Evolutionary conservation across 306 rosid genomes (phyloP), one percentile per base, ranked within the genome.

Genomic region (Crotalaria pallida): DNA sequence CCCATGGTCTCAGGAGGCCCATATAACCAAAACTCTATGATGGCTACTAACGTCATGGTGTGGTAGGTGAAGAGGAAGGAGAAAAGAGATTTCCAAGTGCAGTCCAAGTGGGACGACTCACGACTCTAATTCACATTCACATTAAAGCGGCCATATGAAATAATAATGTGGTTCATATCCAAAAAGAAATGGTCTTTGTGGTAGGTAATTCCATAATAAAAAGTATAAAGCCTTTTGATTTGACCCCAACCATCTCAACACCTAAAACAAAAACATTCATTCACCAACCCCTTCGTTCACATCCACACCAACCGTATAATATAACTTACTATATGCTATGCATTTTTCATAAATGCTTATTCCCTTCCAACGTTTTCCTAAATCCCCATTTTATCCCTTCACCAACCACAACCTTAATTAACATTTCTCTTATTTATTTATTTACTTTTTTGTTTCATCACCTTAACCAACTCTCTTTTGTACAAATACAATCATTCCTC

Each of bases 361-460:
- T 16, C 12, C 41, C 69, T 27, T 22, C 0, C 0, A 2, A 51
- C 2, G 27, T 22, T 10, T 38, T 38, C 3, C 1, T 0, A 48
- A 70, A 52, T 85, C 12, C 67, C 80, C 48, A 56, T 21, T 68
- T 59, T 61, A 33, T 3, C 83, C 78, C 78, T 81, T 58, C 70
- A 81, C 86, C 86, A 79, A 81, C 88, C 80, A 34, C 76, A 40
- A n/a, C 61, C 66, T 7, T 13, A 4, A 4, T 34, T 47, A 47
- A 13, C 34, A 52, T 58, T 2, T 26, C 34, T 10, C n/a, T n/a
- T n/a, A n/a, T n/a, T n/a, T n/a, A n/a, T n/a, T n/a, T n/a, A n/a
- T n/a, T 51, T 19, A 3, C 10, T 7, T 6, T 33, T 10, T 53
- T 10, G 34, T 33, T 53, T 65, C 82, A 53, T 63, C 56, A 36